Evolutionary conservation across 2,329 filamentous ascomycete genomes (phyloP), one percentile per base, ranked within the genome.

Genomic region (Talaromyces sp.): DNA sequence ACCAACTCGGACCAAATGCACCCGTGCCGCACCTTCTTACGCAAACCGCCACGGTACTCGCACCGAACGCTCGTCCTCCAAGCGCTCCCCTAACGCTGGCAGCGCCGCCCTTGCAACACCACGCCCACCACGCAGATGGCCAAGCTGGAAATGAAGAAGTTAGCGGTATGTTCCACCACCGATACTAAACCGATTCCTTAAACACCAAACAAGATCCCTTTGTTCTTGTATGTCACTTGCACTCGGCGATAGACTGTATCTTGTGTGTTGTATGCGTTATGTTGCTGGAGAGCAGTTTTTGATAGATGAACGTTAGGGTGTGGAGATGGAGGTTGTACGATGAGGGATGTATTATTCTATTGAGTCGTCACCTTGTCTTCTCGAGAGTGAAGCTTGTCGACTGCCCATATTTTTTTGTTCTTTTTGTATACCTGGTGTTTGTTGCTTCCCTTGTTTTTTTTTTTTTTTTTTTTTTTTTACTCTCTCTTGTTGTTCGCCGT

Each of bases 121-220:
- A 92, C 77, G 87, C 91, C 73, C 83, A 84, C 66, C 87, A 90
- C 72, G 82, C 84, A 64, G 88, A 90, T 75, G 88, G 86, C 74
- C 83, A 81, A 74, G 82, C 73, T 62, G 71, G 71, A 60, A 72
- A 75, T 65, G 90, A 93, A 73, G 92, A 87, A 77, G 84, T 95
- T 86, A 92, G 92, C 88, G 92, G 92, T 96, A 96, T 96, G 92
- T 96, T 93, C 84, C 89, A 92, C 85, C 90, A 92, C 84, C 90
- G 92, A 83, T 91, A 61, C 44, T 64, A 61, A 59, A 28, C 21
- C 44, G 55, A 55, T 95, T 59, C 21, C 52, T 60, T 57, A 57
- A 61, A 42, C 50, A 55, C 23, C 25, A 48, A 55, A 55, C 48
- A 61, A 61, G 46, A 40, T 37, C 37, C 40, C 28, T 61, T 54